Base-by-base conservation (phyloP, 148 eudicot genomes). In the Rhododendron simsii region DNA sequence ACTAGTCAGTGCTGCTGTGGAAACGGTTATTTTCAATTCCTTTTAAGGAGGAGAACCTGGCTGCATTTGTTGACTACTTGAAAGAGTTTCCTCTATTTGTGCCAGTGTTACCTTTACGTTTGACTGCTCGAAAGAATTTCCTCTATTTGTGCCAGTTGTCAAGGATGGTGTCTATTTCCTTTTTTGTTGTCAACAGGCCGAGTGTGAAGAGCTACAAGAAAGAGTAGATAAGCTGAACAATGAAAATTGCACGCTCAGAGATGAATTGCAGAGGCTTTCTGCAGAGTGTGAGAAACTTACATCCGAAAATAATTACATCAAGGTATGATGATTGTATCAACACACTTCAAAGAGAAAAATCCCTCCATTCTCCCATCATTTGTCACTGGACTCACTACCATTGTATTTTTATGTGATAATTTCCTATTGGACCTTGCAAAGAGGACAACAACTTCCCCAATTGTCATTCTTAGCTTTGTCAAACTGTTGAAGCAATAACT, bases 151-250 rank as follows among this genome's bases (percentile, higher is more conserved):
- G 26, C 55, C 16, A 50, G n/a, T 53, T 76, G 61, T 13, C 76
- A 26, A 50, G 37, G 45, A 57, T 55, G 44, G 20, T 73, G 83
- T 8, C 45, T 20, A 76, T 83, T 77, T 65, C 76, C 39, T 71
- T 71, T 12, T 59, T 84, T 51, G 18, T 81, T 82, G 30, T 80
- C 82, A 14, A 35, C 91, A 96, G 98, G 95, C 94, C 23, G 98
- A 96, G 89, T 96, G 96, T 89, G 98, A 96, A 89, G 98, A 96
- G 88, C 92, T 96, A 85, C 98, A 95, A 83, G 90, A 77, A 33
- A 90, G 91, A 88, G 98, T 96, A 9, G 95, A 93, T 85, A 57
- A 89, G 45, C 86, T 96, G 87, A 90, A 78, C 84, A 89, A 84
- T 76, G 98, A 95, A 86, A 96, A 96, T 69, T 90, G 84, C 78